Percentiles rank a stretch among this genome's conserved stretches.
Conservation (phyloP, 352 stramenopile genomes). For the Aphanomyces astaci region DNA sequence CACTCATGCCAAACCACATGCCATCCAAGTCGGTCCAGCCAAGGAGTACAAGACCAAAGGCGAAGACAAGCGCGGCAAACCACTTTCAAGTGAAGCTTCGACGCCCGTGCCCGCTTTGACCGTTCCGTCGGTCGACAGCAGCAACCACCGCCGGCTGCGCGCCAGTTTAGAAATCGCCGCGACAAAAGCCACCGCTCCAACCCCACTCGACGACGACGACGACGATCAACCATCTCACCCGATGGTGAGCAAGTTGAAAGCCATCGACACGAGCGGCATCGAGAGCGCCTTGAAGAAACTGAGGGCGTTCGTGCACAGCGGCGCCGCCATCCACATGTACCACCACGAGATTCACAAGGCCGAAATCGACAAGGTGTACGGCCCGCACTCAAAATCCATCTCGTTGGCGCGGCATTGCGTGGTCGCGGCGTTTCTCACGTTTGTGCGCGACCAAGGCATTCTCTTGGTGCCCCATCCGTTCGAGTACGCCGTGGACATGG, state of each 20-base stretch:
- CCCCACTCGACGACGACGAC: not conserved
- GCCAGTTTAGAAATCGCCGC: slow-evolving; percentile 12
- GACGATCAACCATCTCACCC: not conserved
- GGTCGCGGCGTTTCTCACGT: slow-evolving; percentile 3
- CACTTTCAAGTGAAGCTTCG: not conserved
- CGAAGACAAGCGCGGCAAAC: too few relatives aligned
- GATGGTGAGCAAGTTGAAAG: not conserved
- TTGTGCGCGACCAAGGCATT: not conserved
- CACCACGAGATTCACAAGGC: slow-evolving; percentile 4
- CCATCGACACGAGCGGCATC: not conserved
- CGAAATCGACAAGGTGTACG: slow-evolving; percentile 11
- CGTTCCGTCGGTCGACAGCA: not conserved
- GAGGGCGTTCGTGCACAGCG: slow-evolving; percentile 6
- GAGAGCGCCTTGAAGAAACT: slow-evolving; percentile 15
- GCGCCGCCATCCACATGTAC: slow-evolving; percentile 3
- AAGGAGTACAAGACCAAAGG: too few relatives aligned
- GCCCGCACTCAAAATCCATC: slow-evolving; percentile 1
- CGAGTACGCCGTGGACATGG: slow-evolving; percentile 4
- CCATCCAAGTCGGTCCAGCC: too few relatives aligned
- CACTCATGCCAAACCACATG: too few relatives aligned
- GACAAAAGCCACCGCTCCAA: slow-evolving; percentile 5
- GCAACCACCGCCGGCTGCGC: slow-evolving; percentile 9
- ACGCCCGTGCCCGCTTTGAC: not conserved
- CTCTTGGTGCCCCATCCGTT: not conserved
- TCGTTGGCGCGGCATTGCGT: slow-evolving; percentile 18